phyloP scores from a whole-genome alignment of 495 filamentous ascomycete species.

The Neurospora sp. region DNA sequence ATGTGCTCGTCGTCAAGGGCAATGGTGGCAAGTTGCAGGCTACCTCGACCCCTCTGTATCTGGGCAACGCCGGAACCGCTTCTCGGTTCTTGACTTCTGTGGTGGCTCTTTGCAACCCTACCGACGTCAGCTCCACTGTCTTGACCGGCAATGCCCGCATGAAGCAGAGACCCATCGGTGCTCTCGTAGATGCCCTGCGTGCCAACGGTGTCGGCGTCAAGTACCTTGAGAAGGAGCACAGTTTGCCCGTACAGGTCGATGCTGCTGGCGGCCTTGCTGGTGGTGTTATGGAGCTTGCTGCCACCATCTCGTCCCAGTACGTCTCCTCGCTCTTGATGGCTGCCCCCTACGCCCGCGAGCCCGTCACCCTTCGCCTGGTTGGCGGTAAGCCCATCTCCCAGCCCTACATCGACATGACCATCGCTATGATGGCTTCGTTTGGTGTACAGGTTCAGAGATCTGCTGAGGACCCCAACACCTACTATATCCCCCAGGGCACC shows the following conservation, averaged over 20 bases:
- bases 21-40: constrained; percentile 79
- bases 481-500: constrained; percentile 78
- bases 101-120: constrained; percentile 67
- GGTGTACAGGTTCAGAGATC: constrained; percentile 62
- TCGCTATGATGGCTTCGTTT: constrained; percentile 92
- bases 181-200: constrained; percentile 84
- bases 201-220: constrained; percentile 74
- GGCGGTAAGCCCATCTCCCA: constrained; percentile 95
- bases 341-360: constrained; percentile 88
- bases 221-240: constrained; percentile 70
- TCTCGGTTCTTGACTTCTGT: constrained; percentile 93
- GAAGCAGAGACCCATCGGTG: constrained; percentile 89
- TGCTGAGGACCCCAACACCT: constrained; percentile 66
- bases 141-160: constrained; percentile 93
- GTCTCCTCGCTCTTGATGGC: constrained; percentile 96
- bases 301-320: constrained; percentile 93
- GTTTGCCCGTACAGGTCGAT: constrained; percentile 73
- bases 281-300: constrained; percentile 81
- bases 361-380: constrained; percentile 79
- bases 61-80: constrained; percentile 94
- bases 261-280: constrained; percentile 83
- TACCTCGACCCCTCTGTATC: constrained; percentile 66
- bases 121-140: constrained; percentile 53
- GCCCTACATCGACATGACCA: constrained; percentile 97
- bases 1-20: constrained; percentile 79